Base-by-base conservation (phyloP, 768 basidiomycete species). In the Auricularia cornea region DNA sequence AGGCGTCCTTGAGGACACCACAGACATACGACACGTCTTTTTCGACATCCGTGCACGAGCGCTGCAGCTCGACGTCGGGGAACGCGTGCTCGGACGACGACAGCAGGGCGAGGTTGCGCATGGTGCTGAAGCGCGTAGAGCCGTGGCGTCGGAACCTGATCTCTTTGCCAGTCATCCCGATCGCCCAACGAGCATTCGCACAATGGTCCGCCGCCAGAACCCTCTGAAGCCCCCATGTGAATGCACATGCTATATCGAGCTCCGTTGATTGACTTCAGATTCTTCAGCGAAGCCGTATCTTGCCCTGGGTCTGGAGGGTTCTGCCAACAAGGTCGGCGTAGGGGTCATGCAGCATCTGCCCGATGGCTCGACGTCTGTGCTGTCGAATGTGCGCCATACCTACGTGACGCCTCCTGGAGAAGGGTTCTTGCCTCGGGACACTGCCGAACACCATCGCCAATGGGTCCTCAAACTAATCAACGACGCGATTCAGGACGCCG, bases 401-500 rank as follows among this genome's bases (percentile, higher is more conserved):
- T 98, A 98, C 73, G 91, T 98, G 68, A 98, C 97, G 2, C 97
- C 97, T 4, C 93, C 96, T 3, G 97, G 97, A 2, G 94, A 98
- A 77, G 97, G 97, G 0, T 99, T 99, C 72, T 85, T 96, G 60
- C 97, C 97, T 12, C 81, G 90, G 61, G 95, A 98, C 71, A 99
- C 97, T 16, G 97, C 97, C 2, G 80, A 89, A 62, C 97, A 98
- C 70, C 97, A 99, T 77, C 86, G 95, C 54, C 84, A 97, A 74
- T 98, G 97, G 97, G 85, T 83, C 1, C 76, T 92, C 62, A 82
- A 82, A 62, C 87, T 99, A 18, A 87, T 98, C 67, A 82, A 85
- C 59, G 84, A 90, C 68, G 89, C 90, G 26, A 70, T 97, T 31
- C 75, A 75, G 29, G 81, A 87, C 63, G 92, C 93, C 3, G 78